A percentile compares a stretch with the other conserved stretches of the same genome.
phyloP scores from a whole-genome alignment of 345 rosid species.

The Hirschfeldia incana region DNA sequence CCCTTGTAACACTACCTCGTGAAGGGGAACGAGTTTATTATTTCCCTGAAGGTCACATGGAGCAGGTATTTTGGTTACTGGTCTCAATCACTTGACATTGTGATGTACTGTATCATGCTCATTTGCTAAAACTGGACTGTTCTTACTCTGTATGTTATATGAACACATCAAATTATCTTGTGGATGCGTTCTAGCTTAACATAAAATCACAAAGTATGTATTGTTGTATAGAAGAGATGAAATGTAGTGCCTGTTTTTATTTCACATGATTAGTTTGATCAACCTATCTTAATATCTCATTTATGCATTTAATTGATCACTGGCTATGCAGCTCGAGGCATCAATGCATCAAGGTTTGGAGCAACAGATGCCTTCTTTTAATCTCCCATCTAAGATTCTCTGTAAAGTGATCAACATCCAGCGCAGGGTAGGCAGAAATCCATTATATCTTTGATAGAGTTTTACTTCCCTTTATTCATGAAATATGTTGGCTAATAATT shows the following conservation, averaged over 20 bases:
- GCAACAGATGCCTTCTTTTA: conserved; percentile 78
- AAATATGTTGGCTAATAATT: neutral
- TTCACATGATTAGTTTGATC: neutral
- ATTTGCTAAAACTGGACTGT: conserved; percentile 13
- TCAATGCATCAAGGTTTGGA: conserved; percentile 85
- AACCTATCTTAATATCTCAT: neutral
- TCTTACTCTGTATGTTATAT: conserved; percentile 4
- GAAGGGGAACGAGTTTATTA: conserved; percentile 97
- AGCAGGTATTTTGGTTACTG: conserved; percentile 60
- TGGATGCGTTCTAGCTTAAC: conserved; percentile 8
- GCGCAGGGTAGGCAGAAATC: conserved; percentile 65
- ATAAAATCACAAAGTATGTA: neutral
- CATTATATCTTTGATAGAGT: conserved; percentile 1
- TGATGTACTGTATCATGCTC: neutral
- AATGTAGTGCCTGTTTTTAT: conserved; percentile 6
- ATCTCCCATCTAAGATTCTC: conserved; percentile 90
- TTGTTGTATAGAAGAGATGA: neutral
- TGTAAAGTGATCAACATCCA: conserved; percentile 93
- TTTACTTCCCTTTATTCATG: neutral
- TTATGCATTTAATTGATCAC: conserved; percentile 15
- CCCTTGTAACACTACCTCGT: conserved; percentile 87
- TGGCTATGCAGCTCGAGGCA: conserved; percentile 72
- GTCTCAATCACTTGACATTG: conserved; percentile 11
- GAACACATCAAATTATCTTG: conserved; percentile 2
- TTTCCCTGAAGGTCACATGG: conserved; percentile 99